Percentiles rank a stretch among this genome's conserved stretches.
These are phyloP conservation scores for Cicer chorassanicum DNA, from an alignment of 306 rosid species.

Conservation along the genomic window DNA sequence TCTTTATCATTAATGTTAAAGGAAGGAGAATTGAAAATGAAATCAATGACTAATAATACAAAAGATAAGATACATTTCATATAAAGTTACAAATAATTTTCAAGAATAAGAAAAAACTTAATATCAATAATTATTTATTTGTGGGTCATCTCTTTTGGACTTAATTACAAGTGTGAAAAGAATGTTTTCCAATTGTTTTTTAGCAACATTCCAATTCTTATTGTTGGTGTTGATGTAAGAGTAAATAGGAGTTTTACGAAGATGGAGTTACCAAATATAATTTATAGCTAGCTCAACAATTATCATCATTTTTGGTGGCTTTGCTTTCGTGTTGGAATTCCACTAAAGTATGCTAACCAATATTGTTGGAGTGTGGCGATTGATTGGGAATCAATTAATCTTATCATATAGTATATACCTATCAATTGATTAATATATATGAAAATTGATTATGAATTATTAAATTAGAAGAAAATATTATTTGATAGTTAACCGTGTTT, in stretches of 20 bases:
- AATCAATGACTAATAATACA: neutral
- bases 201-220: neutral
- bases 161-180: neutral
- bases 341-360: constrained; percentile 13
- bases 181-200: neutral
- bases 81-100: neutral
- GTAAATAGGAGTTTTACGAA: neutral
- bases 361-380: constrained; percentile 11
- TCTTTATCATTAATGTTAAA: neutral
- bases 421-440: neutral
- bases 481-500: constrained; percentile 1
- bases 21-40: neutral
- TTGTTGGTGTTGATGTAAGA: neutral
- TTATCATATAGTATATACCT: constrained; percentile 15
- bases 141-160: constrained; percentile 13
- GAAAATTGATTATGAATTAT: neutral
- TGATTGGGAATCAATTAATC: constrained; percentile 32
- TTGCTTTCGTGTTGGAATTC: constrained; percentile 41
- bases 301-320: constrained; percentile 37
- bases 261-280: neutral
- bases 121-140: neutral
- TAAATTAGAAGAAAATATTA: constrained; percentile 2
- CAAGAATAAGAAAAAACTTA: neutral
- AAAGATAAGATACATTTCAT: constrained; percentile 1
- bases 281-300: constrained; percentile 4